Base-by-base conservation (phyloP, 306 rosid species). In the Purshia tridentata region DNA sequence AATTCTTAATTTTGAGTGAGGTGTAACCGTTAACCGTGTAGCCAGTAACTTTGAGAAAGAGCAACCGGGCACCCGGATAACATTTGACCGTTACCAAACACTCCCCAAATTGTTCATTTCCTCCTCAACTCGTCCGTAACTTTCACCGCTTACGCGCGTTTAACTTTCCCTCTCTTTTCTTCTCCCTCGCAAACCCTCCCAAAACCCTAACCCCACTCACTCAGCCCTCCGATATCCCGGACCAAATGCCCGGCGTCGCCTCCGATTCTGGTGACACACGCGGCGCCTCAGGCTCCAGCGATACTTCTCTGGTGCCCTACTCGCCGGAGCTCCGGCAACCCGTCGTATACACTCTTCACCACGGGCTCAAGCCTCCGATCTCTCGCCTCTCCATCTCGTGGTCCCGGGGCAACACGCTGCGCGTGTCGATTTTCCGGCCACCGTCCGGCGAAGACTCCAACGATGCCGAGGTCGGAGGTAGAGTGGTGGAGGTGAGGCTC, bases 341-440 rank as follows among this genome's bases (percentile, higher is more conserved):
- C 4, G 76, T 60, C 7, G 74, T 85, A 22, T 87, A 86, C 74
- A 82, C 92, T 6, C 80, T 94, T 29, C 85, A 73, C 79, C 97
- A 94, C 10, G 90, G 84, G 59, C 84, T 91, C 46, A 49, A 80
- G 68, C 83, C 91, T 74, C 94, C 98, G 13, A 71, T 91, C 69
- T 81, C 87, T 75, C 86, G 94, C 74, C 56, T 89, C 39, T 79
- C 95, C 71, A 75, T 94, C 56, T 94, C 96, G 67, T 94, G 97
- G 97, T 81, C 89, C 71, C 86, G 85, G 72, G 98, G 96, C 75
- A 91, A 88, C 78, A 78, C 91, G 29, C 89, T 94, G 55, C 91
- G 91, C 67, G 86, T 94, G 68, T 86, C 98, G 18, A 81, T 89
- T 44, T 87, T 91, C 66, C 73, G 73, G 29, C 72, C 67, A 16